A percentile compares a stretch with the other conserved stretches of the same genome.
Evolutionary conservation across 2,329 filamentous ascomycete species (phyloP).

Genomic region (Sordariomycetes sp.): DNA sequence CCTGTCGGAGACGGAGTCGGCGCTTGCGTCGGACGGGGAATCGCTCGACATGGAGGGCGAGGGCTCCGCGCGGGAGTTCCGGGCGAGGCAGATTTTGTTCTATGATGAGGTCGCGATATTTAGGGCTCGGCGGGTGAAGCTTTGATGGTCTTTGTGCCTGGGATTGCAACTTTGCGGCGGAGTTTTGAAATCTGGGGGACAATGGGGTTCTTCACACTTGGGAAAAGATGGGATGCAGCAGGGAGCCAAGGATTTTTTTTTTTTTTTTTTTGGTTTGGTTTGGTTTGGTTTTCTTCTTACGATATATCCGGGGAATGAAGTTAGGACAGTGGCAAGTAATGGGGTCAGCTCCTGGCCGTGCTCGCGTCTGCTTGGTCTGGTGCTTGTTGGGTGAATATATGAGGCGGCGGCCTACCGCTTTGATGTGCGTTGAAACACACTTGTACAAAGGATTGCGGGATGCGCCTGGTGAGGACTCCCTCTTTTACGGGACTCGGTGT

Average conservation of each 20-base stretch:
- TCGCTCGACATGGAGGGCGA: conserved; percentile 30
- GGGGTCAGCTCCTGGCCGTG: too few species aligned
- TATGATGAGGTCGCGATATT: conserved; percentile 77
- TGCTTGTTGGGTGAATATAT: too few species aligned
- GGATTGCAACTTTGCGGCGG: not conserved
- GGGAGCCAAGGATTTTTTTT: not conserved
- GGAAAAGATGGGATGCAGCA: not conserved
- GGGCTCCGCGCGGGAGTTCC: conserved; percentile 31
- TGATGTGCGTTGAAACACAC: too few species aligned
- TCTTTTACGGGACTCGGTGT: too few species aligned
- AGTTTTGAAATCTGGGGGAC: not conserved
- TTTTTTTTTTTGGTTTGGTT: not conserved
- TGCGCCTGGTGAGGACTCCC: too few species aligned
- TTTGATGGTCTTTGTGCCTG: conserved; percentile 14
- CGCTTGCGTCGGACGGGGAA: conserved; percentile 27
- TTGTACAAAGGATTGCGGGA: too few species aligned
- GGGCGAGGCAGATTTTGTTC: conserved; percentile 66
- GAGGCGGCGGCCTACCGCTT: too few species aligned
- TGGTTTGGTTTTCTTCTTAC: too few species aligned
- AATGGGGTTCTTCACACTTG: not conserved
- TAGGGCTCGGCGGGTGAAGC: conserved; percentile 53
- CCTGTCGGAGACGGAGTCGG: conserved; percentile 9
- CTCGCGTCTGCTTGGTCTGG: too few species aligned
- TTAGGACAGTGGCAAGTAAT: too few species aligned
- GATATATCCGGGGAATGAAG: too few species aligned